Evolutionary conservation across 1,284 basidiomycete genomes (phyloP).

Genomic region (Chondrostereum purpureum): DNA sequence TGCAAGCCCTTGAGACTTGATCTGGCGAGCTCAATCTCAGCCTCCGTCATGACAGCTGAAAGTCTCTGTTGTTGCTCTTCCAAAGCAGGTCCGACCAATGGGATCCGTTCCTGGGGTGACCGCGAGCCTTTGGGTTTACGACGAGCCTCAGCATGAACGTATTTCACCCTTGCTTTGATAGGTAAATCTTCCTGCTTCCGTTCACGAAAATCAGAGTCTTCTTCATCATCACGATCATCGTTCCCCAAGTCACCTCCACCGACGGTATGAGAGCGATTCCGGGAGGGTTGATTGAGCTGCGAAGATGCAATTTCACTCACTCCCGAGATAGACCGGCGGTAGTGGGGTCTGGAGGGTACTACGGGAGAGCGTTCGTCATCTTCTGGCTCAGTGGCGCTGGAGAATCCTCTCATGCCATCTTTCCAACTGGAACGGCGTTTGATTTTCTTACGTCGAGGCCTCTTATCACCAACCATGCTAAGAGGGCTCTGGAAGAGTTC

Average conservation of each 20-base stretch:
- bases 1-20: too few relatives aligned
- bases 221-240: conserved; percentile 45
- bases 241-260: conserved; percentile 44
- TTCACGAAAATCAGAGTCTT: conserved; percentile 32
- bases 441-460: conserved; percentile 33
- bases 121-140: conserved; percentile 17
- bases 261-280: conserved; percentile 17
- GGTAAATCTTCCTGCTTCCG: conserved; percentile 55
- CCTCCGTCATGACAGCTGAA: conserved; percentile 42
- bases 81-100: conserved; percentile 26
- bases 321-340: conserved; percentile 18
- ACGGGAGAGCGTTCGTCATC: conserved; percentile 13
- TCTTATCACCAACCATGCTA: conserved; percentile 76
- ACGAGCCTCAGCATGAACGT: conserved; percentile 30
- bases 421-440: conserved; percentile 52
- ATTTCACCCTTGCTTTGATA: conserved; percentile 55
- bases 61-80: conserved; percentile 44
- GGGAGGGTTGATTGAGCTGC: background rate
- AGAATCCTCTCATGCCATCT: conserved; percentile 42
- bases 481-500: conserved; percentile 54
- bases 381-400: conserved; percentile 31
- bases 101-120: conserved; percentile 9
- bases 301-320: conserved; percentile 19
- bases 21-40: conserved; percentile 30
- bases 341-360: conserved; percentile 6